Base-by-base conservation (phyloP, 2,329 filamentous ascomycete species). In the Acrodontium crateriforme region DNA sequence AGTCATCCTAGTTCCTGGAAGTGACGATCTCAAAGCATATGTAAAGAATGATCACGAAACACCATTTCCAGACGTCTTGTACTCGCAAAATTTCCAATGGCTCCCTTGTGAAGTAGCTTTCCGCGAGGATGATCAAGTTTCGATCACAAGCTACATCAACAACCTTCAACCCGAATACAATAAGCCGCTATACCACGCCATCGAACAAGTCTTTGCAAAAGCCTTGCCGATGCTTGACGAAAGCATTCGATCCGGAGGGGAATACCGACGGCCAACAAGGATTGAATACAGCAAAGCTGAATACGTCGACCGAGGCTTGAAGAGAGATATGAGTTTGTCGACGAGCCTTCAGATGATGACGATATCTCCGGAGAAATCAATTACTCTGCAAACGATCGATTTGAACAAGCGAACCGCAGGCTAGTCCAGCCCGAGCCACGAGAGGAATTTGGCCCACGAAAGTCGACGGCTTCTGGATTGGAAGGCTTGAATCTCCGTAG, bases 131-230 rank as follows among this genome's bases (percentile, higher is more conserved):
- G 37, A 31, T 1, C 16, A 27, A 5, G 37, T 37, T 10, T 29
- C 37, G 18, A 42, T 50, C 17, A 35, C 31, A 4, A 47, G 44
- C 33, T 50, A 49, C 32, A 46, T 50, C 36, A 51, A 51, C 33
- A 50, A 49, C 15, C 29, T 51, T 0, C 45, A 46, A 11, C 46
- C 45, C 2, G 21, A 30, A 2, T 20, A 35, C 5, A 34, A 49
- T 24, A 23, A 34, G 16, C 25, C 26, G 2, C 22, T 47, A 9
- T 50, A 52, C 24, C 28, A 30, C 1, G 33, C 39, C 5, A 36
- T 52, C 2, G 44, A 46, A 19, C 32, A 33, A 6, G 28, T 48
- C 16, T 33, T 50, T 16, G 29, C 36, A 14, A 39, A 34, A 21
- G 36, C 37, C 2, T 21, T 50, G 11, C 44, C 47, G 2, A 34